A percentile compares a stretch with the other conserved stretches of the same genome.
These are phyloP conservation scores for Trypanosoma theileri DNA, from an alignment of 208 protist genomes.

Conservation along the genomic window DNA sequence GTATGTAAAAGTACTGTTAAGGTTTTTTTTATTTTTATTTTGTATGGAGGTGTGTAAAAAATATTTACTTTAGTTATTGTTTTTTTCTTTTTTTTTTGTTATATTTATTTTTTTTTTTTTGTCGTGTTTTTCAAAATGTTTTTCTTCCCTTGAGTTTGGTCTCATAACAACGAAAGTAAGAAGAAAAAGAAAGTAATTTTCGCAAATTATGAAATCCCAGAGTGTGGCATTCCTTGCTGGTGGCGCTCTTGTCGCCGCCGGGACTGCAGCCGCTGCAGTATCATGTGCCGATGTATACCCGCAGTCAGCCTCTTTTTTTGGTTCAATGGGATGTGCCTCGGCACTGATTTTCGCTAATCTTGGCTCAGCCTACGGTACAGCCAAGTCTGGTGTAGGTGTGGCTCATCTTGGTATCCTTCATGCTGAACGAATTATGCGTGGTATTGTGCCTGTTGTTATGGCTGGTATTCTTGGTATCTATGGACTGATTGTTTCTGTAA, in stretches of 20 bases:
- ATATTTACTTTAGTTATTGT: too few species aligned
- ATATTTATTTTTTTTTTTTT: too few species aligned
- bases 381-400: conserved; percentile 97
- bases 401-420: conserved; percentile 96
- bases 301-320: conserved; percentile 94
- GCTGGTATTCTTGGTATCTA: conserved; percentile 99
- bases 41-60: neutral
- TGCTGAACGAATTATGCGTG: conserved; percentile 94
- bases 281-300: conserved; percentile 78
- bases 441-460: conserved; percentile 92
- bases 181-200: neutral
- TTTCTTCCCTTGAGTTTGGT: neutral
- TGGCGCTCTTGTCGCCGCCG: conserved; percentile 4
- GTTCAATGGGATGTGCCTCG: conserved; percentile 93
- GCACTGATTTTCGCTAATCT: conserved; percentile 93
- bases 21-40: neutral
- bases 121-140: neutral
- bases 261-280: conserved; percentile 42
- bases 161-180: neutral
- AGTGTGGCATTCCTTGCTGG: conserved; percentile 8
- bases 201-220: conserved; percentile 11
- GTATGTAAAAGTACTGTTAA: too few species aligned
- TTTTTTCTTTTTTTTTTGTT: too few species aligned
- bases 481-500: conserved; percentile 98
- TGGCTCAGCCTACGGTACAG: conserved; percentile 98